Base-by-base conservation (phyloP, 2,329 filamentous ascomycete species). In the Bretziella fagacearum region DNA sequence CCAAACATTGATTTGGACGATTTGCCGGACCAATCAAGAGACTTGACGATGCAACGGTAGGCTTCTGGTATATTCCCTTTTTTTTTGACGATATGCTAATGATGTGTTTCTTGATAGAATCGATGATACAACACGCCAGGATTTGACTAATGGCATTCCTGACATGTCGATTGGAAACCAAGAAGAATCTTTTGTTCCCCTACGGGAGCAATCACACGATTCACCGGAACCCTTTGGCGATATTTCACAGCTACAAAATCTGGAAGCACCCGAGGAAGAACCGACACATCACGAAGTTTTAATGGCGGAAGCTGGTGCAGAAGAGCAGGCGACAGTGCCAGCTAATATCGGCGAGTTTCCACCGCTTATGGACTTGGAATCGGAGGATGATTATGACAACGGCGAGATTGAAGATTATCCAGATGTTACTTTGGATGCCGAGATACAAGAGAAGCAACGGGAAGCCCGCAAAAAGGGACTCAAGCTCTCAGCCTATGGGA, bases 401-500 rank as follows among this genome's bases (percentile, higher is more conserved):
- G 51, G 50, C 18, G 52, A 41, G n/a, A 48, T 40, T 11, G 41
- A 32, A 26, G 47, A 37, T n/a, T 36, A 36, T 32, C 42, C 36
- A 4, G 49, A 48, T 17, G 26, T 36, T 17, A 48, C 45, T 4
- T 22, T 48, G 1, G 41, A 51, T 32, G 41, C 41, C 3, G 41
- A 27, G 1, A 39, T 51, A 8, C 17, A 47, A 40, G 29, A 44
- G 15, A 41, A 44, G 15, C 45, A 33, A n/a, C 32, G 37, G 20
- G 45, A 45, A 23, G 49, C 45, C 3, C 62, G 58, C 50, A 71
- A 70, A 54, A 58, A 60, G 4, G 61, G 59, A 23, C 66, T 74
- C 54, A 71, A 73, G 53, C 68, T 76, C 41, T 93, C 85, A 0
- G 72, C 72, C 42, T 69, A 86, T 56, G 84, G 84, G 22, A 76